phyloP scores from a whole-genome alignment of 2,329 filamentous ascomycete genomes.

The Hortaea werneckii region DNA sequence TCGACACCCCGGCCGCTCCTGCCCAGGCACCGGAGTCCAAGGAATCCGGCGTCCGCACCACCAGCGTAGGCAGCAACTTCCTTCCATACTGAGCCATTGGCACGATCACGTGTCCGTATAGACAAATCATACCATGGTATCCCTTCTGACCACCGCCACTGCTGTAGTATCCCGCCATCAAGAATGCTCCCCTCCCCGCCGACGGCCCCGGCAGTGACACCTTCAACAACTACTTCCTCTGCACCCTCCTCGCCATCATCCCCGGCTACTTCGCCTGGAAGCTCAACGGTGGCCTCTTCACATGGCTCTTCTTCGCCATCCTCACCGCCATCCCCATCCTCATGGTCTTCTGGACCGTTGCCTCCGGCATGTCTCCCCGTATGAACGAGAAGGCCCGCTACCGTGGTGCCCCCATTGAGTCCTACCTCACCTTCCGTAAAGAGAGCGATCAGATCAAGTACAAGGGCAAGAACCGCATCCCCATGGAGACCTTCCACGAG shows the following conservation, averaged over 20 bases:
- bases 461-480: constrained; percentile 68
- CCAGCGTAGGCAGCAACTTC: constrained; percentile 41
- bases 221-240: constrained; percentile 76
- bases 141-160: constrained; percentile 2
- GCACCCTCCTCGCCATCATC: constrained; percentile 57
- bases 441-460: constrained; percentile 54
- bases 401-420: constrained; percentile 77
- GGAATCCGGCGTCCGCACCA: constrained; percentile 52
- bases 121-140: background rate
- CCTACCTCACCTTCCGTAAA: constrained; percentile 76
- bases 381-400: constrained; percentile 86
- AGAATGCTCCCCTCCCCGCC: constrained; percentile 87
- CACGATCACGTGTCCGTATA: too few species aligned
- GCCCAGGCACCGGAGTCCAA: constrained; percentile 40
- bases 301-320: constrained; percentile 74
- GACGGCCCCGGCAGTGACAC: constrained; percentile 73
- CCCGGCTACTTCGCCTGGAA: constrained; percentile 77
- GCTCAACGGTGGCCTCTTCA: constrained; percentile 75
- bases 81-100: background rate
- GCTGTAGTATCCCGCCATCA: constrained; percentile 69
- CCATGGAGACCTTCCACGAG: constrained; percentile 90
- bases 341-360: constrained; percentile 68
- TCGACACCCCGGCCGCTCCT: constrained; percentile 51
- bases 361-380: constrained; percentile 72
- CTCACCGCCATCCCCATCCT: constrained; percentile 72